Evolutionary conservation across 164 flowering plant species (phyloP).

Genomic region (Aristolochia fimbriata): DNA sequence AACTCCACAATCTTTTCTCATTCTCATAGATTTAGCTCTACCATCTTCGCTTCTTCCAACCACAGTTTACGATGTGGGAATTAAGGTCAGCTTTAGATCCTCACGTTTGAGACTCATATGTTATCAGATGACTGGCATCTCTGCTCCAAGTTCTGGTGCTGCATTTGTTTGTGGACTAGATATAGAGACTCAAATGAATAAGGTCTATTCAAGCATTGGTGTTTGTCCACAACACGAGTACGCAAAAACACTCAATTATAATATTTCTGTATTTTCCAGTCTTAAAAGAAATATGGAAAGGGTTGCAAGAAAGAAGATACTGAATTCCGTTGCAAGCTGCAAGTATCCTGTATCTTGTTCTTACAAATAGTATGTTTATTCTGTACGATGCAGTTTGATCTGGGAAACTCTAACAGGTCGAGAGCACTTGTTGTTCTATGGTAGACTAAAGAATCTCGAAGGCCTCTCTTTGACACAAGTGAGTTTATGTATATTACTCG

Average conservation of each 20-base stretch:
- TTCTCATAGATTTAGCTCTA: not conserved
- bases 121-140: slow-evolving; percentile 84
- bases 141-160: slow-evolving; percentile 68
- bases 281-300: not conserved
- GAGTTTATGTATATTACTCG: slow-evolving; percentile 11
- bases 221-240: slow-evolving; percentile 98
- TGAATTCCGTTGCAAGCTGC: too few species aligned
- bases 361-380: too few species aligned
- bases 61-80: too few species aligned
- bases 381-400: slow-evolving; percentile 43
- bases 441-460: slow-evolving; percentile 66
- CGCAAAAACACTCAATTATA: slow-evolving; percentile 9
- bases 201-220: slow-evolving; percentile 86
- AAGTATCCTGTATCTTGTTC: too few species aligned
- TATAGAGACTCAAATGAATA: slow-evolving; percentile 59
- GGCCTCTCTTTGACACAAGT: slow-evolving; percentile 57
- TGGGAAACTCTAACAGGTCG: slow-evolving; percentile 59
- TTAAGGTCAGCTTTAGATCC: too few species aligned
- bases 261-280: slow-evolving; percentile 1
- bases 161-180: slow-evolving; percentile 68
- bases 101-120: not conserved
- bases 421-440: slow-evolving; percentile 16
- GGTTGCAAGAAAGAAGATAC: not conserved
- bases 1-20: not conserved
- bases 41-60: too few species aligned